Conservation (phyloP, 495 filamentous ascomycete genomes). For the Xylaria flabelliformis region DNA sequence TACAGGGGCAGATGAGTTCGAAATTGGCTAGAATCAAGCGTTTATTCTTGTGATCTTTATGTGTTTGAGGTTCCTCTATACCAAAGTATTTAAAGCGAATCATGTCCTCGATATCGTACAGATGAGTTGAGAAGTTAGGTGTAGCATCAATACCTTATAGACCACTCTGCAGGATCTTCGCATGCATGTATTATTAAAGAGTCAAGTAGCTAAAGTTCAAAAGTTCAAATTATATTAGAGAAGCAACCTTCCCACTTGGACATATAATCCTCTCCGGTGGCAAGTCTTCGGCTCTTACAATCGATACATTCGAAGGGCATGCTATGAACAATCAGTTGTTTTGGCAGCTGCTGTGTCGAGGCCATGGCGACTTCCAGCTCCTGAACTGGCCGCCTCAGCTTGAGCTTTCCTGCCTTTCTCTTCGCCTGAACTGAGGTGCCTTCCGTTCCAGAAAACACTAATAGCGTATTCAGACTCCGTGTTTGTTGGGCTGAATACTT, state of each 20-base stretch:
- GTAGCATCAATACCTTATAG: background rate
- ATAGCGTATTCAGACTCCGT: background rate
- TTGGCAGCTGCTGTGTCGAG: conserved; percentile 3
- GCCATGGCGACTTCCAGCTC: background rate
- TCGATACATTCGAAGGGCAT: background rate
- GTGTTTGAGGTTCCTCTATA: background rate
- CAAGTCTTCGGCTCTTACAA: background rate
- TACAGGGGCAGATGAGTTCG: background rate
- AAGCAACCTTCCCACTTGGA: background rate
- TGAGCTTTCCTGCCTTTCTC: background rate
- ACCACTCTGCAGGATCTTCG: background rate
- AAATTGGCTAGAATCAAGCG: background rate
- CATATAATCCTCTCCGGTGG: background rate
- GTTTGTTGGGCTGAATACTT: background rate
- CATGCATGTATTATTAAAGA: background rate
- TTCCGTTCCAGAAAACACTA: background rate
- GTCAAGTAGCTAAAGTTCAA: background rate
- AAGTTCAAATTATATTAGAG: background rate
- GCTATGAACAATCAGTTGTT: background rate
- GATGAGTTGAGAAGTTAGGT: background rate
- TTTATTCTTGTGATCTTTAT: background rate
- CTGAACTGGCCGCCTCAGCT: background rate
- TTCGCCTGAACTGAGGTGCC: background rate
- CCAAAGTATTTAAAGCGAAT: background rate
- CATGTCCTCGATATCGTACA: background rate